A percentile compares a stretch with the other conserved stretches of the same genome.
These are phyloP conservation scores for Aspergillus quadricinctus DNA, from an alignment of 2,329 filamentous ascomycete genomes.

Conservation along the genomic window DNA sequence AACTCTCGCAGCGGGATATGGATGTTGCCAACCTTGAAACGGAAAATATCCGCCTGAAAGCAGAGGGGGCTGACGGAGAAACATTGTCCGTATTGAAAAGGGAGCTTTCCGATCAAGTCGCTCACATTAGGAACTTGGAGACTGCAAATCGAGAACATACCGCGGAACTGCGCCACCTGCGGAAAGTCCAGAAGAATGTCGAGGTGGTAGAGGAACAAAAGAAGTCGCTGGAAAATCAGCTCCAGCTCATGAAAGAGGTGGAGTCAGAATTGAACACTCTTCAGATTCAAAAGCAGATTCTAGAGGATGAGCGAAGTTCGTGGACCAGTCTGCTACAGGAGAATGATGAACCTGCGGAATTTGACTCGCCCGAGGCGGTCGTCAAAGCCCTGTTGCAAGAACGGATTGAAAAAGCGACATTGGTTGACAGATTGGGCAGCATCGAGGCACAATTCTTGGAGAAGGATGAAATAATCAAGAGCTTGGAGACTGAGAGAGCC, in stretches of 20 bases:
- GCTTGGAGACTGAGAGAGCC: constrained; percentile 65
- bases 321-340: constrained; percentile 83
- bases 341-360: constrained; percentile 62
- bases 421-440: constrained; percentile 75
- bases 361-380: constrained; percentile 82
- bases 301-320: constrained; percentile 81
- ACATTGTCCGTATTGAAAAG: constrained; percentile 79
- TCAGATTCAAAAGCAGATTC: constrained; percentile 73
- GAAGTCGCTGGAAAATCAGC: constrained; percentile 68
- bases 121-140: constrained; percentile 84
- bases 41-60: constrained; percentile 77
- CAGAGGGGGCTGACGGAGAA: constrained; percentile 80
- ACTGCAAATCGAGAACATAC: constrained; percentile 73
- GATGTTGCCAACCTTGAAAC: constrained; percentile 73
- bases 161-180: constrained; percentile 73
- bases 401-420: constrained; percentile 69
- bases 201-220: constrained; percentile 97
- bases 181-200: constrained; percentile 78
- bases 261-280: constrained; percentile 75
- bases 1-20: constrained; percentile 64
- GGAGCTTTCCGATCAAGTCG: constrained; percentile 85
- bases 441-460: constrained; percentile 74
- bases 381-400: constrained; percentile 81
- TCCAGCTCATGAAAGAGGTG: constrained; percentile 69
- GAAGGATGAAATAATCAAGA: constrained; percentile 69